Evolutionary conservation across 352 stramenopile species (phyloP), one percentile per base, ranked within the genome.

Genomic region (Stephanocyclus meneghinianus): DNA sequence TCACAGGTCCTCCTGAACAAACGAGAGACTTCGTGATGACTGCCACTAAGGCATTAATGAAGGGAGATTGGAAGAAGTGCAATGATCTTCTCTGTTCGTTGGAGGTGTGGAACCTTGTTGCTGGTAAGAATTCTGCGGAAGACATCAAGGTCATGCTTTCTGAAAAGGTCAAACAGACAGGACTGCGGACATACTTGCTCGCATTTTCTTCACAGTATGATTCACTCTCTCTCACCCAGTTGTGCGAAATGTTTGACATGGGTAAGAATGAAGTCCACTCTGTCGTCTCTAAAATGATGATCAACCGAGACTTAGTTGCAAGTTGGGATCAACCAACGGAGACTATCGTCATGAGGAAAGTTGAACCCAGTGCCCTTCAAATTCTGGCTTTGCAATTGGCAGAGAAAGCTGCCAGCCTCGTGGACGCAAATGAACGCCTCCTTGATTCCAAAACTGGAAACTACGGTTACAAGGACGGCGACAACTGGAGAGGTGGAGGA

Each of bases 261-360:
- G 93, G 95, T 29, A 95, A 96, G 71, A 97, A 95, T 87, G 97
- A 96, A 47, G 96, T 98, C 64, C 96, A 99, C 90, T 96, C 91
- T 68, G 94, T 99, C n/a, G 95, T 99, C 40, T 98, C 95, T 59
- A 98, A 99, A 86, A 99, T 99, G 96, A 99, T 99, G 92, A 98
- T 99, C 90, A 98, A 98, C 57, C 76, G 85, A 53, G 96, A 99
- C 85, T 91, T 99, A 2, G 93, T 96, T 76, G 97, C 95, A 53
- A 96, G 93, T 50, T 99, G 96, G 97, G 97, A 99, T 90, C 96
- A 99, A 91, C 96, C 95, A 13, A 99, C 97, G 64, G 93, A 98
- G 86, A 98, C 96, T 32, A 97, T 98, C 76, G 88, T 96, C 5
- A 90, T 99, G 78, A 94, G 98, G 81, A 96, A 97, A 84, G 94